Evolutionary conservation across 345 rosid genomes (phyloP), one percentile per base, ranked within the genome.

Genomic region (Dovyalis caffra): DNA sequence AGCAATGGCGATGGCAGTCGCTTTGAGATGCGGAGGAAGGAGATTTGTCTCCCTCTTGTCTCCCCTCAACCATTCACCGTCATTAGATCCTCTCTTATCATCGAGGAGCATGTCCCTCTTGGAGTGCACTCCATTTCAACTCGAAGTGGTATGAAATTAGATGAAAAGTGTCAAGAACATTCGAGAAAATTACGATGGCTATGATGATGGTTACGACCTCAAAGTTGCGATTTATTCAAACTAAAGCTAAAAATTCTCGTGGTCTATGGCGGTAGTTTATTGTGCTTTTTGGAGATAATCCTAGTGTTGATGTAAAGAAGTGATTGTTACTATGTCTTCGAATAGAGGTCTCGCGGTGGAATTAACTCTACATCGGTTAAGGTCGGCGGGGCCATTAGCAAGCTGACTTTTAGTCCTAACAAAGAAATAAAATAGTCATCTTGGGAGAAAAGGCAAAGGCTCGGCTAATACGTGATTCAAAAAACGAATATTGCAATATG

Each of bases 171-270:
- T 95, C 28, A 93, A 86, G 87, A 95, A 92, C 79, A 95, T 95
- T 79, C 97, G n/a, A 95, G 81, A 95, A 95, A 79, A 95, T 95
- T 78, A 95, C 97, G 8, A 95, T 93, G 89, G 99, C 99, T 33
- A 95, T 95, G 99, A 95, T 93, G 92, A 95, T 95, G 99, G 99
- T 95, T 89, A 97, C 99, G 69, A 98, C 99, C 76, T 95, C 98
- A 11, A 95, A 95, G 91, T 85, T 95, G 31, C 89, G 98, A 64
- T 92, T 89, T 61, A 85, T 95, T 83, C 97, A 93, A 87, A 74
- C 73, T 64, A 89, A 75, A 86, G 81, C 99, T 64, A 97, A 93
- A 85, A 95, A 93, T 80, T 95, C 99, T 33, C 99, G 98, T 83
- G 98, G 99, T 73, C 84, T 95, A 28, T 93, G 98, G 98, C 99